Evolutionary conservation across 139 green algal species (phyloP).

Genomic region (Nannochloris sp.): DNA sequence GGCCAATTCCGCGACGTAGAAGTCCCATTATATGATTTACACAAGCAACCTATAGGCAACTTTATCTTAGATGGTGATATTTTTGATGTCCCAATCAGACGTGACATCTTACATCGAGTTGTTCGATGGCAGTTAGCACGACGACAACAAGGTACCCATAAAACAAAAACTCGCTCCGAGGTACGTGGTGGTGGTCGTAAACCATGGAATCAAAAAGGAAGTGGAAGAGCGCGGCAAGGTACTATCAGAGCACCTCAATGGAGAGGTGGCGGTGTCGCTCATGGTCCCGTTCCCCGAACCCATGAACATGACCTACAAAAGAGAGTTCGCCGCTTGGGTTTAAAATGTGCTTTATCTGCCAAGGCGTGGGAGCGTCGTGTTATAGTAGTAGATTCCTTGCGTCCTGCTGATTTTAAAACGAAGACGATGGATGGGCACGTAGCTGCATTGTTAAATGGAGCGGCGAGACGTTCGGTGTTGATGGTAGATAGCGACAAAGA

Average conservation of each 20-base stretch:
- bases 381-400: slow-evolving; percentile 64
- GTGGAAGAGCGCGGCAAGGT: slow-evolving; percentile 47
- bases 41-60: slow-evolving; percentile 17
- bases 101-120: slow-evolving; percentile 81
- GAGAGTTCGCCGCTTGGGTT: slow-evolving; percentile 66
- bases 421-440: slow-evolving; percentile 28
- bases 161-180: slow-evolving; percentile 58
- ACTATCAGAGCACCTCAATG: slow-evolving; percentile 62
- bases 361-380: slow-evolving; percentile 68
- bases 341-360: slow-evolving; percentile 80
- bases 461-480: slow-evolving; percentile 37
- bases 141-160: slow-evolving; percentile 80
- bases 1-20: slow-evolving; percentile 4
- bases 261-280: slow-evolving; percentile 66
- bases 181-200: slow-evolving; percentile 62
- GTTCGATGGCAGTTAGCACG: slow-evolving; percentile 85
- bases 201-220: slow-evolving; percentile 56
- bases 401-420: slow-evolving; percentile 32
- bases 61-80: slow-evolving; percentile 36
- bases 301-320: slow-evolving; percentile 68
- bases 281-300: slow-evolving; percentile 65
- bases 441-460: slow-evolving; percentile 31
- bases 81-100: slow-evolving; percentile 59
- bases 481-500: slow-evolving; percentile 37
- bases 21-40: slow-evolving; percentile 15